Evolutionary conservation across 768 basidiomycete species (phyloP), one percentile per base, ranked within the genome.

Genomic region (Boletus vinaceobasis): DNA sequence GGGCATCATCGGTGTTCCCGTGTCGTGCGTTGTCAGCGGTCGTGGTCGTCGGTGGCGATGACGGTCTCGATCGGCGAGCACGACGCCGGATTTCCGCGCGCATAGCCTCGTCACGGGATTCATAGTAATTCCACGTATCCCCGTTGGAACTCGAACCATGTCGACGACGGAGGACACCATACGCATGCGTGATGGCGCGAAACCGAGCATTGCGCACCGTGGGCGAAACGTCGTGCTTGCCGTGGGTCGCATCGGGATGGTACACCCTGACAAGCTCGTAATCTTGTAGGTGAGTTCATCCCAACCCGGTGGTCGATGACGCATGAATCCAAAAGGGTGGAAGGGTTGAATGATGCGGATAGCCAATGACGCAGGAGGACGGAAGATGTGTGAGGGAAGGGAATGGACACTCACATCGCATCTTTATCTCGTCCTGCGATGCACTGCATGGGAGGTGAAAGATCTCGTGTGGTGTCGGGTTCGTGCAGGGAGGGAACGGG

Each of bases 261-360:
- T 89, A 81, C 10, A 75, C 65, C 43, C 84, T 82, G 37, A 87
- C 88, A 38, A 90, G 79, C 31, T 90, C 88, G 61, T 85, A 89
- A 66, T 90, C 88, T 65, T 88, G 57, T 39, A 11, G 17, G 50
- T 13, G 47, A 45, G 23, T 27, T 29, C 17, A 50, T 43, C 39
- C 49, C 33, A 36, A 38, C 14, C 13, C 19, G 10, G 7, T 26
- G 46, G 38, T 27, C n/a, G 35, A 43, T 19, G 31, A 49, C 9
- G 31, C 32, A 38, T 39, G 29, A 43, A 36, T 31, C 17, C 35
- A 33, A 19, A n/a, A 37, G 15, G 8, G 15, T 42, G 39, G 43
- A 35, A 47, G 23, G 27, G 10, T 46, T 51, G 43, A 51, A n/a
- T 13, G 21, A 47, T n/a, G 19, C 21, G 3, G 6, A 36, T 29